Percentiles rank a stretch among this genome's conserved stretches.
Evolutionary conservation across 768 basidiomycete genomes (phyloP).

Genomic region (Russula sp.): DNA sequence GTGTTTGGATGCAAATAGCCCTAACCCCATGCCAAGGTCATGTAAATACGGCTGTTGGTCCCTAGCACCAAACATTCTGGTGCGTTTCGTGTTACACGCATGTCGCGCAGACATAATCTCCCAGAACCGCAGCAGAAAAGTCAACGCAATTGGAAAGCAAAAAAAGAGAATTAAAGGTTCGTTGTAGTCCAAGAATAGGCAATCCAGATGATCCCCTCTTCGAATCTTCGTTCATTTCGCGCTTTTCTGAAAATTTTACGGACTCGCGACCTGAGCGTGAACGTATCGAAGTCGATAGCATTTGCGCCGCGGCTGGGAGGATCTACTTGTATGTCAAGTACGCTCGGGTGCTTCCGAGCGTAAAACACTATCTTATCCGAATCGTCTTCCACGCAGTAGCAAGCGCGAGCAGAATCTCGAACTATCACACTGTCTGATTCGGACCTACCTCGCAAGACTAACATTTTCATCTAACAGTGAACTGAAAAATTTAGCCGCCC

Average conservation of each 20-base stretch:
- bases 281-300: neutral
- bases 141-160: too few species aligned
- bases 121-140: too few species aligned
- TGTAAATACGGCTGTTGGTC: too few species aligned
- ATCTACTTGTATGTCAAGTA: too few species aligned
- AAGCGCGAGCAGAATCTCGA: neutral
- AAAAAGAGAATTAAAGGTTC: too few species aligned
- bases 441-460: neutral
- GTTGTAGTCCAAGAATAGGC: neutral
- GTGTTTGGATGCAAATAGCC: neutral
- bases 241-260: neutral
- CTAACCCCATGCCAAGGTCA: constrained; percentile 9
- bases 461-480: neutral
- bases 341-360: neutral
- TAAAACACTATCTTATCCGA: neutral
- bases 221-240: neutral
- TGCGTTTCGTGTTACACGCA: too few species aligned
- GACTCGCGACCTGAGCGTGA: neutral
- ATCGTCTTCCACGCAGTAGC: neutral
- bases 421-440: neutral
- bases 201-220: neutral
- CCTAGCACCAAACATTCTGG: too few species aligned
- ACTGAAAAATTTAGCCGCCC: neutral
- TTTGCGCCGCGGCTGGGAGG: neutral
- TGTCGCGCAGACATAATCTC: too few species aligned